These are phyloP conservation scores for Ajuga chamaepitys DNA, from an alignment of 257 asterid species.

Conservation along the genomic window DNA sequence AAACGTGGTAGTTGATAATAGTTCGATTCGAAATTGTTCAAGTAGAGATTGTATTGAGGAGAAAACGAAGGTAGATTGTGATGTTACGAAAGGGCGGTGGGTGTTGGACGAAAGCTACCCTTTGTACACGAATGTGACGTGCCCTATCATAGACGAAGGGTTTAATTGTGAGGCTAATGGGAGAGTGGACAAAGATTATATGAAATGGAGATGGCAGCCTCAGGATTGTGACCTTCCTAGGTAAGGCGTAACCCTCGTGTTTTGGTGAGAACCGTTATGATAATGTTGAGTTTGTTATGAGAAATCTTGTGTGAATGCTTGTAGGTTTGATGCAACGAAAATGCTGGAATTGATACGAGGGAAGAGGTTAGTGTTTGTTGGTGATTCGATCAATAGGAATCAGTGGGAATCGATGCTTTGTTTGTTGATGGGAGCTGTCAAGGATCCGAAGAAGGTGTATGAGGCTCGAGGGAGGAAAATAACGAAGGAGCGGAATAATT, in stretches of 20 bases:
- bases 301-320: constrained; percentile 6
- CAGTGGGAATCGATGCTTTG: constrained; percentile 98
- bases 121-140: constrained; percentile 51
- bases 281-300: neutral
- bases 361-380: constrained; percentile 83
- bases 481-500: constrained; percentile 74
- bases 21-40: too few species aligned
- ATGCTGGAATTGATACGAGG: constrained; percentile 81
- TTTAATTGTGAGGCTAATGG: constrained; percentile 78
- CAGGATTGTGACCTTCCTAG: constrained; percentile 76
- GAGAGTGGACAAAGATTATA: constrained; percentile 55
- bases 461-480: constrained; percentile 80
- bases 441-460: constrained; percentile 72
- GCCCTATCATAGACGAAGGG: constrained; percentile 93
- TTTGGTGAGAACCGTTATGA: neutral
- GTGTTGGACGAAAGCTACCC: constrained; percentile 72
- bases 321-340: constrained; percentile 71
- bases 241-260: constrained; percentile 21
- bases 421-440: constrained; percentile 63
- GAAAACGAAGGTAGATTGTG: constrained; percentile 34
- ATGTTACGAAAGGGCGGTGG: constrained; percentile 74
- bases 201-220: constrained; percentile 98
- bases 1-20: neutral
- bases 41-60: constrained; percentile 15
- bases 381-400: constrained; percentile 86